Percentiles rank a stretch among this genome's conserved stretches.
Conservation (phyloP, 305 asterid genomes). For the Fraxinus platypoda region DNA sequence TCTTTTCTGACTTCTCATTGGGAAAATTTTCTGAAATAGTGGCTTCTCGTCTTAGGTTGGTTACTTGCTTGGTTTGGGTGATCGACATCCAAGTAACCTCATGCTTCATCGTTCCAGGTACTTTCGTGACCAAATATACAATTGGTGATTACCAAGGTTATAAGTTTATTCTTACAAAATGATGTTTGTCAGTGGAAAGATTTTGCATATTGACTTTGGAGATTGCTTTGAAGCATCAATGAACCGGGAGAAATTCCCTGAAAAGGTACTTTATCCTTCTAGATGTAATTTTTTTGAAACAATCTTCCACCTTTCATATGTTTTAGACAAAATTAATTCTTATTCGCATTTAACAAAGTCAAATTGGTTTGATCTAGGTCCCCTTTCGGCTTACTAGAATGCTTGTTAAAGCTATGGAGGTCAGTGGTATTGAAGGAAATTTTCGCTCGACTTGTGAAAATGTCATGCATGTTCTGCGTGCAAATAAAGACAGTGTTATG, state of each 20-base stretch:
- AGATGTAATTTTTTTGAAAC: neutral
- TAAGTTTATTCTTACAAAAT: conserved; percentile 19
- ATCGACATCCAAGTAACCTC: conserved; percentile 99
- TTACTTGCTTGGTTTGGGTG: conserved; percentile 97
- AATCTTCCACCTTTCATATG: neutral
- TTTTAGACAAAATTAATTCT: neutral
- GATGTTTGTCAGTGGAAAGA: conserved; percentile 78
- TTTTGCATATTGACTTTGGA: conserved; percentile 97
- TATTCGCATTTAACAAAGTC: conserved; percentile 3
- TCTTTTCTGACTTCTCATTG: neutral
- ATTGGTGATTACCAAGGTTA: conserved; percentile 17
- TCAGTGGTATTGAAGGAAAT: conserved; percentile 98
- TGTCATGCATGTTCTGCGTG: conserved; percentile 96
- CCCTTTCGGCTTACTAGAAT: conserved; percentile 99
- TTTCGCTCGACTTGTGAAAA: conserved; percentile 98
- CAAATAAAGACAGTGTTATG: conserved; percentile 95
- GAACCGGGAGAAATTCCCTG: conserved; percentile 99
- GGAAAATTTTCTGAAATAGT: conserved; percentile 1
- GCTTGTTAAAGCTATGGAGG: conserved; percentile 99
- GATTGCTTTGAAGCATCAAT: conserved; percentile 99
- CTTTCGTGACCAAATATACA: neutral
- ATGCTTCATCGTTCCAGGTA: conserved; percentile 96
- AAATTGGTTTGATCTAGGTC: conserved; percentile 56
- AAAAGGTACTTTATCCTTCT: conserved; percentile 54
- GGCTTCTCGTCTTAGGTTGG: conserved; percentile 67